Conservation (phyloP, 2,329 filamentous ascomycete genomes). For the Chrysosphaeria jannelii region DNA sequence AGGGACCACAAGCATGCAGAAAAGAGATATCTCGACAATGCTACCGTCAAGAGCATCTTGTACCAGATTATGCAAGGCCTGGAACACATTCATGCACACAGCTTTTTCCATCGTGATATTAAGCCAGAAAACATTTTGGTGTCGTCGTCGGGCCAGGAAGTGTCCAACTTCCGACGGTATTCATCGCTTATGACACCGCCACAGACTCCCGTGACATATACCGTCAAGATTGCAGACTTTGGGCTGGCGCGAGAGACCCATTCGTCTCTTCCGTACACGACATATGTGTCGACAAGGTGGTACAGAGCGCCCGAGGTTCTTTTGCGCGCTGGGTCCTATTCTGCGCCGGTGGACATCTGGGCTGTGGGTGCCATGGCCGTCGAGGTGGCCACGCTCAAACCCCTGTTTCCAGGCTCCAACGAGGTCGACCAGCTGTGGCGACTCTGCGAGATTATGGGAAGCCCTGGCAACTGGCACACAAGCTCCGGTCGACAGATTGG, state of each 20-base stretch:
- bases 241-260: slow-evolving; percentile 92
- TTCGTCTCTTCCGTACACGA: slow-evolving; percentile 87
- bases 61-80: slow-evolving; percentile 91
- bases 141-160: slow-evolving; percentile 65
- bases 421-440: slow-evolving; percentile 98
- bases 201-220: slow-evolving; percentile 75
- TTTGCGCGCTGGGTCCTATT: slow-evolving; percentile 82
- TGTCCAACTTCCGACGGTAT: slow-evolving; percentile 68
- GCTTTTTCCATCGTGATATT: slow-evolving; percentile 97
- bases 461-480: slow-evolving; percentile 92
- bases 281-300: slow-evolving; percentile 94
- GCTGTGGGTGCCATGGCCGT: slow-evolving; percentile 96
- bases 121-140: slow-evolving; percentile 98
- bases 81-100: slow-evolving; percentile 88
- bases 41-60: slow-evolving; percentile 87
- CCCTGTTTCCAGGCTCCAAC: slow-evolving; percentile 86
- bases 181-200: slow-evolving; percentile 81
- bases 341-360: slow-evolving; percentile 94
- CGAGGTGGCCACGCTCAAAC: slow-evolving; percentile 86
- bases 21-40: slow-evolving; percentile 60
- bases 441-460: slow-evolving; percentile 97
- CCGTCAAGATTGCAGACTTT: slow-evolving; percentile 96
- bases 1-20: slow-evolving; percentile 93
- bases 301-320: slow-evolving; percentile 91
- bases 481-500: slow-evolving; percentile 66